Percentiles rank a stretch among this genome's conserved stretches.
phyloP scores from a whole-genome alignment of 2,329 filamentous ascomycete genomes.

The Aspergillus phoenicis region DNA sequence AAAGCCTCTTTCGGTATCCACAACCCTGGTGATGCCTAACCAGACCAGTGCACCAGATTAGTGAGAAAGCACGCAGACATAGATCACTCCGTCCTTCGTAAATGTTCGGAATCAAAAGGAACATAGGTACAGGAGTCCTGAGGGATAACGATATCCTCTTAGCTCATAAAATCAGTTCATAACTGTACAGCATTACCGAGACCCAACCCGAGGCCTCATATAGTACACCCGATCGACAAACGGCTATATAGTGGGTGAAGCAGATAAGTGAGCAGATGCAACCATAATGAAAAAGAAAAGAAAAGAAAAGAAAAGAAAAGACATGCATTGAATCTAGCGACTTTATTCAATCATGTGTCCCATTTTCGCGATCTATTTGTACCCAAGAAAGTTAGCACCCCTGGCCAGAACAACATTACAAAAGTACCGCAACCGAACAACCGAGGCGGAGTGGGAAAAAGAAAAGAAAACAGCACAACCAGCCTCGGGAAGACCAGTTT shows the following conservation, averaged over 20 bases:
- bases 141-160: background rate
- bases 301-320: background rate
- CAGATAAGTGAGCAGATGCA: constrained; percentile 5
- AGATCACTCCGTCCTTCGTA: background rate
- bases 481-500: background rate
- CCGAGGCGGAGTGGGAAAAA: background rate
- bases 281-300: constrained; percentile 1
- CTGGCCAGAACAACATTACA: background rate
- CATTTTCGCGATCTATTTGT: constrained; percentile 77
- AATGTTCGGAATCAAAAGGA: background rate
- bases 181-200: constrained; percentile 2
- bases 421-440: background rate
- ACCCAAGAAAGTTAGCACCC: constrained; percentile 11
- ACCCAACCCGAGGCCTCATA: background rate
- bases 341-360: constrained; percentile 66
- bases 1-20: background rate
- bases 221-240: constrained; percentile 1
- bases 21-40: background rate
- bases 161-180: background rate
- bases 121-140: background rate
- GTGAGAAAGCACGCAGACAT: background rate
- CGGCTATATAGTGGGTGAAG: constrained; percentile 1
- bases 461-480: background rate
- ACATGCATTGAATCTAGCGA: constrained; percentile 16
- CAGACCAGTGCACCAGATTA: background rate